A percentile compares a stretch with the other conserved stretches of the same genome.
These are phyloP conservation scores for Syzygium syzygioides DNA, from an alignment of 441 rosid species.

Conservation along the genomic window DNA sequence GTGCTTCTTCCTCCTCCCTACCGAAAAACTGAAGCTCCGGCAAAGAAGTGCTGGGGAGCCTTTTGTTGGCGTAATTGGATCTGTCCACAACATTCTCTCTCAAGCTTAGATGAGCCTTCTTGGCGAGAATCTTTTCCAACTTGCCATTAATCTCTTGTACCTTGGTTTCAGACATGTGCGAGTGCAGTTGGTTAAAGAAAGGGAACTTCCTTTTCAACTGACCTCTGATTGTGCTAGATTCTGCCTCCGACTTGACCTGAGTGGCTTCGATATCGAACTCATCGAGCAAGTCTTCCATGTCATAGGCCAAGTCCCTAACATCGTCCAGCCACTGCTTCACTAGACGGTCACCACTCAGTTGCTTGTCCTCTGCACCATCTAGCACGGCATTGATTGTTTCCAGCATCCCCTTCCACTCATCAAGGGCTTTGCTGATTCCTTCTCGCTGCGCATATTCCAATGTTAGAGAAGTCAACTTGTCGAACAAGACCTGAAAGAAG, in stretches of 20 bases:
- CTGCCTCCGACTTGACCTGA: no score
- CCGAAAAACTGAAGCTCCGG: background rate
- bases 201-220: no score
- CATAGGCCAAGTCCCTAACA: no score
- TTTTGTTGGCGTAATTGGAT: background rate
- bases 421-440: accelerated
- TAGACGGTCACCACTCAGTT: no score
- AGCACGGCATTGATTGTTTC: no score
- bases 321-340: no score
- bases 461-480: accelerated
- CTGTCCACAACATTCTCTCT: background rate
- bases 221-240: no score
- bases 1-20: background rate
- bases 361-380: no score
- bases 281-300: no score
- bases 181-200: no score
- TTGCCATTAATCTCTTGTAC: background rate
- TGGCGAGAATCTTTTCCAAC: background rate
- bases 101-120: background rate
- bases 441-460: accelerated
- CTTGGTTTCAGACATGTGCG: background rate
- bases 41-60: background rate
- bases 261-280: no score
- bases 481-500: background rate
- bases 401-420: no score